These are phyloP conservation scores for Penicillium flavigenum DNA, from an alignment of 495 filamentous ascomycete species.

Conservation along the genomic window DNA sequence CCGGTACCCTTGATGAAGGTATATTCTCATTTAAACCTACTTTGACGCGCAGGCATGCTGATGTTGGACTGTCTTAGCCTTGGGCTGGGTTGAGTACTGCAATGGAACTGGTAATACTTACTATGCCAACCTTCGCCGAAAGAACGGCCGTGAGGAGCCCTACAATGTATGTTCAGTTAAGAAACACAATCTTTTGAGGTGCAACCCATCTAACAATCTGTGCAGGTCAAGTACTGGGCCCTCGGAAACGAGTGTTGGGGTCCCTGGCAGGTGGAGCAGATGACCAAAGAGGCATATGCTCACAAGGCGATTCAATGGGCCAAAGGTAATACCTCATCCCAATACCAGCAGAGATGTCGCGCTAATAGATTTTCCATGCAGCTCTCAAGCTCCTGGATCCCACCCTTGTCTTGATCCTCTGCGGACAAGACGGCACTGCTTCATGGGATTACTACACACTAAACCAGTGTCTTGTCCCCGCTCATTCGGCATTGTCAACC, in stretches of 20 bases:
- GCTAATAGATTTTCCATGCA: slow-evolving; percentile 8
- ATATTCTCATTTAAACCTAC: slow-evolving; percentile 4
- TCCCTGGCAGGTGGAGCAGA: slow-evolving; percentile 77
- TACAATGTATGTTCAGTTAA: slow-evolving; percentile 55
- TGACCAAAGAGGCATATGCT: slow-evolving; percentile 72
- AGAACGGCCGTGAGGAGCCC: slow-evolving; percentile 68
- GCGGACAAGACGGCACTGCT: slow-evolving; percentile 64
- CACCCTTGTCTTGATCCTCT: slow-evolving; percentile 63
- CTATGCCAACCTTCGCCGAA: slow-evolving; percentile 73
- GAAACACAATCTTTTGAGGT: background rate
- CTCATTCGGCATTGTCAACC: slow-evolving; percentile 40
- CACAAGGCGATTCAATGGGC: slow-evolving; percentile 78
- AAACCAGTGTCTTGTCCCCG: slow-evolving; percentile 56
- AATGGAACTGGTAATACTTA: slow-evolving; percentile 70
- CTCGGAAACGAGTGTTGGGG: slow-evolving; percentile 76
- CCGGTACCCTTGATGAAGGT: slow-evolving; percentile 70
- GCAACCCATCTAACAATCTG: slow-evolving; percentile 8
- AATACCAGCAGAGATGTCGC: background rate
- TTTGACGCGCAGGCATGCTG: background rate
- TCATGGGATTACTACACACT: slow-evolving; percentile 73
- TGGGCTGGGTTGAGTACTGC: slow-evolving; percentile 82
- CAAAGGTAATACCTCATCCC: slow-evolving; percentile 44
- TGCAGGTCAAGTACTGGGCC: slow-evolving; percentile 61
- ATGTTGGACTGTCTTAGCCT: slow-evolving; percentile 33
- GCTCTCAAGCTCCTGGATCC: slow-evolving; percentile 75